Base-by-base conservation (phyloP, 2,329 filamentous ascomycete species). In the Botrytis aclada region DNA sequence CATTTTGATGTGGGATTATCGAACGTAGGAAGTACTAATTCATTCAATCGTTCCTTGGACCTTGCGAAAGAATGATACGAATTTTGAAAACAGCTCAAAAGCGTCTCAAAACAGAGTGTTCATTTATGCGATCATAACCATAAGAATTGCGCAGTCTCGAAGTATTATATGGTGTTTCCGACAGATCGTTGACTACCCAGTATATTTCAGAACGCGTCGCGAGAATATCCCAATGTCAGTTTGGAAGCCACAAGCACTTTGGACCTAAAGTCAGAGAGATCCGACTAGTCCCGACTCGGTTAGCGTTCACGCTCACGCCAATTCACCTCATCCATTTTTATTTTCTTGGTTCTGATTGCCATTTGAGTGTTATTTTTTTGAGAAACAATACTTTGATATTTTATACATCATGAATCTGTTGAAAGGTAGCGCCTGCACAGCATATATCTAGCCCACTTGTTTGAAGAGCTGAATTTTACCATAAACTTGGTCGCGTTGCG, bases 1-100 rank as follows among this genome's bases (percentile, higher is more conserved):
- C 79, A 80, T 79, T 66, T 69, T 78, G 75, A 72, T 69, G 39
- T 56, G 6, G 37, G 20, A 41, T 56, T 41, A 18, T 32, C n/a
- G 39, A 41, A 56, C 56, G 32, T 25, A 56, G 37, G 14, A 69
- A 56, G 51, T 56, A 16, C 29, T 29, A 32, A 69, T 43, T 41
- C 29, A 29, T 39, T 66, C 64, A 54, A 54, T 39, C 22, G 25
- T 39, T 18, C 34, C 45, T 54, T 66, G 32, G 43, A 32, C 32
- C 34, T 29, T 66, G 34, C 16, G 45, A 66, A 66, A 66, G 45
- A 67, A 67, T 10, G n/a, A 56, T 41, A 41, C 22, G n/a, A 32
- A 56, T 41, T 58, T 69, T 69, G n/a, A 20, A 69, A 69, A 41
- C 34, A 39, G 37, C 51, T 51, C 65, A 56, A 56, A 69, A 43